Evolutionary conservation across 2,329 filamentous ascomycete genomes (phyloP).

Genomic region (Exutisphaerella laricina): DNA sequence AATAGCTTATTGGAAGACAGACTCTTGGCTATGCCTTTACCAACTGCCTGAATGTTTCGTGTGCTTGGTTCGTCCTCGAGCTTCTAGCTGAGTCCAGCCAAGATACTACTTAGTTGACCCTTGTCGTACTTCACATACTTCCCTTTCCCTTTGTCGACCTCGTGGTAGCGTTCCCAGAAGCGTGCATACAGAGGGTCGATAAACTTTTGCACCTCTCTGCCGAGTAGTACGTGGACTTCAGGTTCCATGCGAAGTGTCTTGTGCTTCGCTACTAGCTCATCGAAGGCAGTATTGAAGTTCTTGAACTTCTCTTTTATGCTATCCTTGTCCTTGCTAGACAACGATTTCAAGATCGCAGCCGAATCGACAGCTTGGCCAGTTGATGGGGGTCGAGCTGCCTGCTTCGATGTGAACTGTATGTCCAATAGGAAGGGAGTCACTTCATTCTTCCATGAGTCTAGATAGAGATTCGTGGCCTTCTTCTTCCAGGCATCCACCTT

Average conservation of each 20-base stretch:
- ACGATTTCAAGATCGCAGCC: conserved; percentile 71
- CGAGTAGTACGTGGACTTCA: conserved; percentile 75
- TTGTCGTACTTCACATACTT: conserved; percentile 99
- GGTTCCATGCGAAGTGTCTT: conserved; percentile 83
- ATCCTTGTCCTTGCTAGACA: conserved; percentile 89
- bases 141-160: conserved; percentile 94
- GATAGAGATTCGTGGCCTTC: conserved; percentile 73
- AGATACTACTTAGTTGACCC: conserved; percentile 61
- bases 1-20: neutral
- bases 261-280: conserved; percentile 78
- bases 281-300: conserved; percentile 83
- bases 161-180: conserved; percentile 96
- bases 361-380: conserved; percentile 65
- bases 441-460: conserved; percentile 82
- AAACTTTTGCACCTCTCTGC: conserved; percentile 79
- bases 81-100: conserved; percentile 35
- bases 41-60: neutral
- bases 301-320: conserved; percentile 95
- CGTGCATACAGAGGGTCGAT: conserved; percentile 90
- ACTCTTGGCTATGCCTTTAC: neutral
- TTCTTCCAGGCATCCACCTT: conserved; percentile 77
- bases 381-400: conserved; percentile 62
- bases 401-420: conserved; percentile 81
- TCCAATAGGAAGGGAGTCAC: conserved; percentile 80
- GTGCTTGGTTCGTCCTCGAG: neutral